Percentiles rank a stretch among this genome's conserved stretches.
These are phyloP conservation scores for Sergeia podlipaevii DNA, from an alignment of 208 protist genomes.

Conservation along the genomic window DNA sequence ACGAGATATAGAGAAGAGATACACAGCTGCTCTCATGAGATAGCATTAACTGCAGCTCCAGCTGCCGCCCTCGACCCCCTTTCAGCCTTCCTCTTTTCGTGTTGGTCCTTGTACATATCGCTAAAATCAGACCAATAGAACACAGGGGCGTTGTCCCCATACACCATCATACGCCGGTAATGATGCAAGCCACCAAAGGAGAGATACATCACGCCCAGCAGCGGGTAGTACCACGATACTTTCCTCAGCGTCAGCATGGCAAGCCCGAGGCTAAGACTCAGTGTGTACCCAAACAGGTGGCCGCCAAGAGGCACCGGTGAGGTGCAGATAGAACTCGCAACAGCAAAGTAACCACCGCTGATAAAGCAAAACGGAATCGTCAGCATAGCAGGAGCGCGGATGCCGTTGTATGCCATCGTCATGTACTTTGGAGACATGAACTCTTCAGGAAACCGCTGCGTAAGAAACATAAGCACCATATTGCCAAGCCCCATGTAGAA, in stretches of 20 bases:
- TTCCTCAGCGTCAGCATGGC: slow-evolving; percentile 63
- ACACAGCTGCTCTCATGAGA: too few species aligned
- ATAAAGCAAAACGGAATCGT: slow-evolving; percentile 78
- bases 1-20: too few species aligned
- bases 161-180: slow-evolving; percentile 85
- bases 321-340: slow-evolving; percentile 63
- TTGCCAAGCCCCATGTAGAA: slow-evolving; percentile 79
- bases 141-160: slow-evolving; percentile 80
- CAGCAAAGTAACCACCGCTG: slow-evolving; percentile 61
- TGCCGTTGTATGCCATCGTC: slow-evolving; percentile 77
- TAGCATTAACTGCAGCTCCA: too few species aligned
- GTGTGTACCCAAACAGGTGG: slow-evolving; percentile 61
- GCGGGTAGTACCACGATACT: slow-evolving; percentile 85
- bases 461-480: slow-evolving; percentile 70
- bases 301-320: slow-evolving; percentile 50
- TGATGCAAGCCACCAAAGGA: slow-evolving; percentile 83
- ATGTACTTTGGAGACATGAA: slow-evolving; percentile 70
- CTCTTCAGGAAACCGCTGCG: slow-evolving; percentile 79
- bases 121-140: slow-evolving; percentile 76
- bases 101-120: slow-evolving; percentile 33
- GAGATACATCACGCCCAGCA: slow-evolving; percentile 71
- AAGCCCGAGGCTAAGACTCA: slow-evolving; percentile 63
- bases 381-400: slow-evolving; percentile 62
- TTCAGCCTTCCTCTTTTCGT: slow-evolving; percentile 10
- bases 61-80: slow-evolving; percentile 26